Base-by-base conservation (phyloP, 139 green algal genomes). In the Yamagishiella unicocca region DNA sequence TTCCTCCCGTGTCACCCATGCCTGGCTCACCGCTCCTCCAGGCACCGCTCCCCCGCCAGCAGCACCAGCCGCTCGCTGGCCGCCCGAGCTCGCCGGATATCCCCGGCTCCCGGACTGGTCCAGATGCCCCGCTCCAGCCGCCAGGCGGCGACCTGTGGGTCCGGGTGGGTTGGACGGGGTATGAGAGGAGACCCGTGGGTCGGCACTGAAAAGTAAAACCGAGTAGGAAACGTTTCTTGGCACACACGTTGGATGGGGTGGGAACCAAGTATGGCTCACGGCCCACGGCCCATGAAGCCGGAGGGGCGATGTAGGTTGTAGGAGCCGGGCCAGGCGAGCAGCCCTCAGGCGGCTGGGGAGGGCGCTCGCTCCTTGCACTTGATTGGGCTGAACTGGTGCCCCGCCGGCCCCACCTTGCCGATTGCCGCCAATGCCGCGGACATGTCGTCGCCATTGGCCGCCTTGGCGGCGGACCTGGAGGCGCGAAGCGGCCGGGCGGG, bases 91-190 rank as follows among this genome's bases (percentile, higher is more conserved):
- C 95, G 89, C 88, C 93, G 78, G 46, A 98, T 79, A 90, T 98
- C 96, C 3, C 95, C 96, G 27, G 88, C 88, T 6, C 88, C 88
- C 0, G 88, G 83, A 43, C 43, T 79, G 31, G 88, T 91, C 83
- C 93, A 98, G 85, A 98, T 98, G 81, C 96, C 96, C 1, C 96
- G 82, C 50, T 96, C 84, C 73, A 98, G 89, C 27, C 96, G 91
- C 93, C 97, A 94, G 33, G 84, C 85, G 2, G 95, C 95, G 2
- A 92, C 94, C 6, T 87, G 42, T 4, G 66, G 62, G 29, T 29
- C 29, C 62, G 62, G 62, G n/a, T 8, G 62, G 14, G 50, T 61
- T 12, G 50, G n/a, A n/a, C n/a, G n/a, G n/a, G n/a, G n/a, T n/a
- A n/a, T n/a, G n/a, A n/a, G n/a, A n/a, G n/a, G n/a, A n/a, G n/a